phyloP scores from a whole-genome alignment of 371 early-diverging fungal species.

The Mortierella sp. region DNA sequence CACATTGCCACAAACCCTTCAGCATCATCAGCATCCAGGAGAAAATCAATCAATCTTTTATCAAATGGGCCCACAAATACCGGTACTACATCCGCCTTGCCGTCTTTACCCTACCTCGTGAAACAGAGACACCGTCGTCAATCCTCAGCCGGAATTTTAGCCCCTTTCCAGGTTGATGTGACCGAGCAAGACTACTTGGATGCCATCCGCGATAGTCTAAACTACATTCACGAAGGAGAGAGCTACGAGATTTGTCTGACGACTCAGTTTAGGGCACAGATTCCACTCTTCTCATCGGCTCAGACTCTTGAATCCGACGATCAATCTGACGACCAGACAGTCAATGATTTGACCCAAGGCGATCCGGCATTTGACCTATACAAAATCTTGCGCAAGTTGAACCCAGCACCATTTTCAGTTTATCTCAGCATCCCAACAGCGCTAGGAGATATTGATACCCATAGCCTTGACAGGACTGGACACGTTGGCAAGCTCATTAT shows the following conservation, averaged over 20 bases:
- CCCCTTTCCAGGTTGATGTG: slow-evolving; percentile 54
- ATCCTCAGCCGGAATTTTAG: slow-evolving; percentile 33
- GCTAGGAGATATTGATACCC: background rate
- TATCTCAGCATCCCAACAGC: slow-evolving; percentile 64
- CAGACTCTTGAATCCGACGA: background rate
- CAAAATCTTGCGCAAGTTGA: slow-evolving; percentile 71
- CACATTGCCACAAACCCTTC: slow-evolving; percentile 11
- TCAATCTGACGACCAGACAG: background rate
- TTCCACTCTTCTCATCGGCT: slow-evolving; percentile 43
- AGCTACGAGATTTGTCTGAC: slow-evolving; percentile 96
- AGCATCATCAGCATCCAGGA: slow-evolving; percentile 10
- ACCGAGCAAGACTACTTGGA: slow-evolving; percentile 71
- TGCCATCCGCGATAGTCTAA: slow-evolving; percentile 70
- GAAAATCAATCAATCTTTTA: slow-evolving; percentile 13
- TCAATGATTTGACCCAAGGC: slow-evolving; percentile 4
- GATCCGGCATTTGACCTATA: slow-evolving; percentile 67
- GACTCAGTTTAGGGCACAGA: slow-evolving; percentile 71
- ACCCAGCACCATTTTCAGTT: slow-evolving; percentile 92
- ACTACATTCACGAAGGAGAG: slow-evolving; percentile 86
- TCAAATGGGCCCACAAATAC: slow-evolving; percentile 28
- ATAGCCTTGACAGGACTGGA: background rate
- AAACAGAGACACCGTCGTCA: slow-evolving; percentile 42
- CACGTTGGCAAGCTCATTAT: slow-evolving; percentile 37
- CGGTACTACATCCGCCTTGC: too few relatives aligned
- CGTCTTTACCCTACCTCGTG: slow-evolving; percentile 47